Percentiles rank a stretch among this genome's conserved stretches.
Evolutionary conservation across 257 asterid species (phyloP).

Genomic region (Penstemon davidsonii): DNA sequence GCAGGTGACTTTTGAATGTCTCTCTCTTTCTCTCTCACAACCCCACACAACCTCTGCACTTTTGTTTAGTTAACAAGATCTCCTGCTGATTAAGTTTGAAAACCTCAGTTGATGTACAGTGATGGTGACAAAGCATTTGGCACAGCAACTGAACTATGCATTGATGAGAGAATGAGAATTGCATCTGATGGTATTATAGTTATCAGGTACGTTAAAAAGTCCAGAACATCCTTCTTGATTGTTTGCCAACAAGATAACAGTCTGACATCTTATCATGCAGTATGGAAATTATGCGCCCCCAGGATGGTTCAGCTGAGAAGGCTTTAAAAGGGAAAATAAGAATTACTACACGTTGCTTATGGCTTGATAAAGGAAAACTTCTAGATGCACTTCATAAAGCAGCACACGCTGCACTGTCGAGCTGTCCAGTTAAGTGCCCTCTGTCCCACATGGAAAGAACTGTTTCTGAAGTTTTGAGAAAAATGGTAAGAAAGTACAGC

Average conservation of each 20-base stretch:
- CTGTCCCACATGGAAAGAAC: slow-evolving; percentile 88
- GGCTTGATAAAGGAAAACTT: slow-evolving; percentile 98
- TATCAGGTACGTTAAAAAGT: slow-evolving; percentile 52
- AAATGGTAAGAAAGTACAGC: slow-evolving; percentile 88
- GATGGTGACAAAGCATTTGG: slow-evolving; percentile 99
- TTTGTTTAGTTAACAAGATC: slow-evolving; percentile 21
- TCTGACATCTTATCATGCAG: slow-evolving; percentile 46
- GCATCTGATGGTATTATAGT: slow-evolving; percentile 97
- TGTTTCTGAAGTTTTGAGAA: slow-evolving; percentile 87
- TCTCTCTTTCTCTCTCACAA: slow-evolving; percentile 23
- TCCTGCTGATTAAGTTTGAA: slow-evolving; percentile 34
- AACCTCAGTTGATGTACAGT: slow-evolving; percentile 86
- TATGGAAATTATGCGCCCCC: slow-evolving; percentile 94
- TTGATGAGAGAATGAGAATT: slow-evolving; percentile 89
- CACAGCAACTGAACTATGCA: slow-evolving; percentile 78
- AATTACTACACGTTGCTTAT: slow-evolving; percentile 95
- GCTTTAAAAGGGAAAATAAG: slow-evolving; percentile 84
- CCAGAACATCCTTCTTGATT: slow-evolving; percentile 19
- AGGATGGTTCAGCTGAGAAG: slow-evolving; percentile 48
- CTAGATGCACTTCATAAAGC: slow-evolving; percentile 95
- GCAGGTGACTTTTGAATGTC: slow-evolving; percentile 54
- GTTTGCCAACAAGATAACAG: slow-evolving; percentile 27
- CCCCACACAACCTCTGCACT: slow-evolving; percentile 9
- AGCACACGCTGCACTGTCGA: slow-evolving; percentile 90
- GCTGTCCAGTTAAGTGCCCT: slow-evolving; percentile 88